Base-by-base conservation (phyloP, 2,329 filamentous ascomycete species). In the Colletotrichum eleusines region DNA sequence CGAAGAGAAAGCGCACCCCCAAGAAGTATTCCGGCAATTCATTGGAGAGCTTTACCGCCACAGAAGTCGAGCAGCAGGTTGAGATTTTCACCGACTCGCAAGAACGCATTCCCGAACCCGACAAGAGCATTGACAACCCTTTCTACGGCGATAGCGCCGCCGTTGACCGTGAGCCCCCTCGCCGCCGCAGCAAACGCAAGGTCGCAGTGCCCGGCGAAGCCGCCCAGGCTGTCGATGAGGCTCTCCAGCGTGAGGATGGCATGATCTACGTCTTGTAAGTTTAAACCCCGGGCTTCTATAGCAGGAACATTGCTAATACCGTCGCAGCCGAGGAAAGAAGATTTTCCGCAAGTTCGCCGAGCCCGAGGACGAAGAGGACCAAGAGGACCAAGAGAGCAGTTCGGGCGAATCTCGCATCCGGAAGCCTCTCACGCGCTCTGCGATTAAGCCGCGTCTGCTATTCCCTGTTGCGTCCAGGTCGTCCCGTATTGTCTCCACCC, bases 181-280 rank as follows among this genome's bases (percentile, higher is more conserved):
- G 81, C 75, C 86, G 85, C 73, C 83, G 86, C 74, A 85, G 86
- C 83, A 89, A 87, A 77, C 87, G 86, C 76, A 81, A 84, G 62
- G 83, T 90, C 31, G 78, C 79, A 23, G 85, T 90, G 71, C 85
- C 86, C 0, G 88, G 90, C 51, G 87, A 90, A 76, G 87, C 87
- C 38, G 81, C 84, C 33, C 83, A 88, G 74, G 82, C 87, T 3
- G 83, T 94, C 71, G 88, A 93, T 8, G 87, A 92, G 55, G 89
- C 89, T 18, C 85, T 87, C 4, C 80, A 84, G 40, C 90, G 91
- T 38, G 87, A 90, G 5, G 92, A 95, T 78, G 93, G 93, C 71
- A 86, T 94, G 77, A 84, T 94, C 72, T 94, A 90, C 76, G 87
- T 90, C 16, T 95, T 95, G 92, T 94, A 86, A 87, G 92, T 90